Base-by-base conservation (phyloP, 1,139 yeast genomes). In the Pichia sp. region DNA sequence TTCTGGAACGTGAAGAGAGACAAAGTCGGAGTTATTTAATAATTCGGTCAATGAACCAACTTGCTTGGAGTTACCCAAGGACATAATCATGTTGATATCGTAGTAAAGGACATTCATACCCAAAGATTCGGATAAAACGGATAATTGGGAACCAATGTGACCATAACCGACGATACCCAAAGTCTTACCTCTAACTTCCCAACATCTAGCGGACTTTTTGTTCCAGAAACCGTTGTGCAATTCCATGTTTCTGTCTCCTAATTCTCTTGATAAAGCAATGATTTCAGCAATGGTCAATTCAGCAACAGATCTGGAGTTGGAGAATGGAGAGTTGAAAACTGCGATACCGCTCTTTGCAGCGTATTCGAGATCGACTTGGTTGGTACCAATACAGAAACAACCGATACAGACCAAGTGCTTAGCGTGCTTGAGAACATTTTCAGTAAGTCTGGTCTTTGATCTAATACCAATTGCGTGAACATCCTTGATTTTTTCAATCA, bases 161-260 rank as follows among this genome's bases (percentile, higher is more conserved):
- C 99, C 99, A 56, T 93, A 91, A 48, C 99, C 99, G 24, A 91
- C 72, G 55, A 91, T 91, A 47, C 98, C 99, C 51, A 91, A 72
- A 37, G 98, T 91, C 66, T 91, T 91, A 51, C 99, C 98, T 67
- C 99, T 83, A 52, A 93, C 88, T 68, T 91, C 99, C 98, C 98
- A 91, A 67, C 99, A 91, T 63, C 77, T 87, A 51, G 87, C 72
- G 54, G 86, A 72, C 49, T 88, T 97, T 67, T 91, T 91, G 69
- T 93, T 91, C 99, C 99, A 91, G 46, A 94, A 81, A 47, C 97
- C 97, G 36, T 94, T 76, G 68, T 91, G 98, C 71, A 91, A 62
- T 68, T 91, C 99, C 50, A 84, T 82, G 29, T 96, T 85, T 65
- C 99, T 80, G 63, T 91, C 98, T 55, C 97, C 96, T 47, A 91